Base-by-base conservation (phyloP, 352 stramenopile genomes). In the Pythium monospermum region DNA sequence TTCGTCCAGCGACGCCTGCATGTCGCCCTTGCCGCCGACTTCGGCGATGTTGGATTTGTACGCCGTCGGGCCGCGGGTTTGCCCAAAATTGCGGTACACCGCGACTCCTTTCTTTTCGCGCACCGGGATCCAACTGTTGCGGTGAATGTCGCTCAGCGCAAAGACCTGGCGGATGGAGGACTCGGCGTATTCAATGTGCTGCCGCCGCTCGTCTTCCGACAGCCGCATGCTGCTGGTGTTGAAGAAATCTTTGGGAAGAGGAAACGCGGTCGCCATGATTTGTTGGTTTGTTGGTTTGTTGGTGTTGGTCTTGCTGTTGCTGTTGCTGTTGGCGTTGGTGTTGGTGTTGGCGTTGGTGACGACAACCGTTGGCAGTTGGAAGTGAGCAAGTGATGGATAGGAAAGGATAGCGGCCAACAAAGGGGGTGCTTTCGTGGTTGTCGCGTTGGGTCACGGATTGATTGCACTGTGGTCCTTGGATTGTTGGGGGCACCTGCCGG, bases 111-210 rank as follows among this genome's bases (percentile, higher is more conserved):
- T 89, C 67, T 93, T 91, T 68, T 93, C 83, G 49, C 71, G 68
- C 71, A 89, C 76, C 32, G 79, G 80, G 56, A 93, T 84, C 79
- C 83, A 93, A 57, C 73, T 86, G 63, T 93, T 91, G 53, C 76
- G 73, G 66, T 90, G 79, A 47, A 71, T 71, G 61, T 91, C 83
- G 50, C 68, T 86, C 25, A 93, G 68, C 49, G 80, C 80, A 61
- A 91, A 91, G 33, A 91, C 75, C 54, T 91, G 86, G 53, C 79
- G 79, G 55, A 91, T 86, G 21, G 79, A 88, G n/a, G 69, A 64
- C 67, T 90, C 79, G 28, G 79, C 80, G 45, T 78, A 88, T 64
- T 89, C 77, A 23, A 89, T 77, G 68, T 90, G 91, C 52, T 87
- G 76, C 10, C 68, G 72, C 6, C 79, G 77, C 65, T 74, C 69